These are phyloP conservation scores for Furcasterigmium sp. DNA, from an alignment of 2,329 filamentous ascomycete species.

Conservation along the genomic window DNA sequence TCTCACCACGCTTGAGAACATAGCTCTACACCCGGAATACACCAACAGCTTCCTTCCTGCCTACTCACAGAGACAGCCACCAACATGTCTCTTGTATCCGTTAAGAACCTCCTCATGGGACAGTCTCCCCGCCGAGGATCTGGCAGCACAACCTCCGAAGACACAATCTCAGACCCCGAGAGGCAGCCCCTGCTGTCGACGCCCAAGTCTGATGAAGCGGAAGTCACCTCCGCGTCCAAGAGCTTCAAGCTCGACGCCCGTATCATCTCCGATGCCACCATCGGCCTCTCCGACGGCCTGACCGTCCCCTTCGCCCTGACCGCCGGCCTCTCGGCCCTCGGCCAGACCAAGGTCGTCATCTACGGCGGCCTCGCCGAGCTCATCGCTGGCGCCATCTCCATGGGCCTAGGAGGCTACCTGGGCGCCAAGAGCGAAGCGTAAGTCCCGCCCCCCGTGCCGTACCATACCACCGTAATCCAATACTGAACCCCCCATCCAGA, in stretches of 20 bases:
- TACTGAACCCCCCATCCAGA: not conserved
- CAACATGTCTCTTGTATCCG: slow-evolving; percentile 12
- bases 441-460: no score
- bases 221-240: not conserved
- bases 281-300: slow-evolving; percentile 73
- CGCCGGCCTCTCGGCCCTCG: slow-evolving; percentile 63
- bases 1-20: not conserved
- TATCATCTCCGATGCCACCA: slow-evolving; percentile 23
- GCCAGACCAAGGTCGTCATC: slow-evolving; percentile 62
- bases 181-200: slow-evolving; percentile 10
- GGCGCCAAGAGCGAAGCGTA: slow-evolving; percentile 52
- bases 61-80: not conserved
- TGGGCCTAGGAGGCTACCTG: slow-evolving; percentile 72
- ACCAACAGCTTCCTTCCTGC: not conserved
- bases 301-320: slow-evolving; percentile 78
- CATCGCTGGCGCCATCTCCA: slow-evolving; percentile 69
- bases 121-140: slow-evolving; percentile 3
- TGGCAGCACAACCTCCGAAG: slow-evolving; percentile 11
- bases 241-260: slow-evolving; percentile 14
- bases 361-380: slow-evolving; percentile 71
- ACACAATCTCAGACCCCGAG: slow-evolving; percentile 12
- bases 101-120: slow-evolving; percentile 13
- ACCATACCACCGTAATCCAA: no score
- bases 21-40: not conserved
- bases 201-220: not conserved